A percentile compares a stretch with the other conserved stretches of the same genome.
phyloP scores from a whole-genome alignment of 164 flowering plant species.

The Vitis riparia region DNA sequence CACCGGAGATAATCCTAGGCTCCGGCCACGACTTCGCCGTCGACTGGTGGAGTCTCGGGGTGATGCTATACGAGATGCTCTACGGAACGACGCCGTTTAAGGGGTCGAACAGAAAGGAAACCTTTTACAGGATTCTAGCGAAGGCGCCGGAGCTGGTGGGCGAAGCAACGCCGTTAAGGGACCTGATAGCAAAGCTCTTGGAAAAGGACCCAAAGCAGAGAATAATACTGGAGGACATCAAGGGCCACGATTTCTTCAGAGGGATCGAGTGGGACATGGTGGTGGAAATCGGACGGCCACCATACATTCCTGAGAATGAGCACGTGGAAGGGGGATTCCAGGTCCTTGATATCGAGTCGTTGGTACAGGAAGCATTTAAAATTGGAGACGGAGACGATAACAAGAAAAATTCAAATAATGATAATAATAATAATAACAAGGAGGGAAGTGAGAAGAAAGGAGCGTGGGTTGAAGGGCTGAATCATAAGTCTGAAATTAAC shows the following conservation, averaged over 20 bases:
- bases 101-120: slow-evolving; percentile 71
- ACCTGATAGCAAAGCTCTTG: slow-evolving; percentile 59
- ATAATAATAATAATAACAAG: not conserved
- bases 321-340: slow-evolving; percentile 29
- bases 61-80: slow-evolving; percentile 88
- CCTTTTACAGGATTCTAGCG: slow-evolving; percentile 61
- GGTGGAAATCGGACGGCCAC: slow-evolving; percentile 56
- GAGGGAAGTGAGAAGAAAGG: slow-evolving; percentile 4
- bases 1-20: slow-evolving; percentile 82
- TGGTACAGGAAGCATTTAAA: slow-evolving; percentile 43
- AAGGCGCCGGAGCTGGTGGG: slow-evolving; percentile 62
- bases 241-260: slow-evolving; percentile 67
- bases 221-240: slow-evolving; percentile 54
- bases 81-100: slow-evolving; percentile 84
- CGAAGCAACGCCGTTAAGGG: slow-evolving; percentile 68
- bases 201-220: slow-evolving; percentile 68
- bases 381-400: slow-evolving; percentile 2
- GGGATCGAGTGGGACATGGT: slow-evolving; percentile 65
- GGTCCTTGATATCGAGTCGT: slow-evolving; percentile 57
- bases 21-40: slow-evolving; percentile 80
- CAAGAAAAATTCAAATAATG: not conserved
- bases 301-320: slow-evolving; percentile 51
- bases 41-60: slow-evolving; percentile 94
- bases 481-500: slow-evolving; percentile 5
- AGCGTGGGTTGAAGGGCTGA: slow-evolving; percentile 21